Evolutionary conservation across 768 basidiomycete genomes (phyloP).

Genomic region (Tylopilus intermedius): DNA sequence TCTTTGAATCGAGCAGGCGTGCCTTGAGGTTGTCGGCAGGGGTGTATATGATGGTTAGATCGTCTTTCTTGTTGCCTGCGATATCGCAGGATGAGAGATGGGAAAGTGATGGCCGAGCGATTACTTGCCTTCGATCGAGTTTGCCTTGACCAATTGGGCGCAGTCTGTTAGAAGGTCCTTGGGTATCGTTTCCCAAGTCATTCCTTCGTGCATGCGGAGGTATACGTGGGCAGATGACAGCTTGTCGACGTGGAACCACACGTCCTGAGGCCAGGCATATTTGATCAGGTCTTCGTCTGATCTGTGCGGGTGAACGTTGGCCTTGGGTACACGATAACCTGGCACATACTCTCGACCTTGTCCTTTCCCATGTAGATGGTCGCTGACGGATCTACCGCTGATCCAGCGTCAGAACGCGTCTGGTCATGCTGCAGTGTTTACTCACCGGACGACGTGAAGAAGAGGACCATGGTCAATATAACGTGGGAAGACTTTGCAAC

Average conservation of each 20-base stretch:
- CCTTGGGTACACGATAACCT: not conserved
- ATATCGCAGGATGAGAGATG: not conserved
- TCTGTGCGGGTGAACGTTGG: slow-evolving; percentile 19
- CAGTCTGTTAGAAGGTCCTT: slow-evolving; percentile 74
- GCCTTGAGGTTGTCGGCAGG: slow-evolving; percentile 92
- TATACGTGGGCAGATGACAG: slow-evolving; percentile 97
- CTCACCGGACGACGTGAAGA: slow-evolving; percentile 54
- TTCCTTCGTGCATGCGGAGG: slow-evolving; percentile 77
- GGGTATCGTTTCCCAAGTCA: slow-evolving; percentile 88
- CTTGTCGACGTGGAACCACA: slow-evolving; percentile 98
- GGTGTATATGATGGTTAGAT: slow-evolving; percentile 90
- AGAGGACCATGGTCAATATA: slow-evolving; percentile 47
- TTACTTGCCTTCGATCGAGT: slow-evolving; percentile 79
- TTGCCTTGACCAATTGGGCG: slow-evolving; percentile 95
- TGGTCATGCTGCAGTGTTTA: not conserved
- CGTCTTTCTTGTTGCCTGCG: slow-evolving; percentile 92
- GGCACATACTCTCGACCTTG: slow-evolving; percentile 83
- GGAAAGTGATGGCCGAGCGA: not conserved
- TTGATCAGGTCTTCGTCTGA: slow-evolving; percentile 93
- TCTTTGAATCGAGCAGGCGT: slow-evolving; percentile 7
- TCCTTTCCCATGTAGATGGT: slow-evolving; percentile 93
- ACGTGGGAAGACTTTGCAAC: not conserved
- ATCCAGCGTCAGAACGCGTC: not conserved
- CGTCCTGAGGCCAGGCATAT: slow-evolving; percentile 84
- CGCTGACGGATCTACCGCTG: slow-evolving; percentile 60